phyloP scores from a whole-genome alignment of 352 stramenopile species.

The Plasmopara viticola region DNA sequence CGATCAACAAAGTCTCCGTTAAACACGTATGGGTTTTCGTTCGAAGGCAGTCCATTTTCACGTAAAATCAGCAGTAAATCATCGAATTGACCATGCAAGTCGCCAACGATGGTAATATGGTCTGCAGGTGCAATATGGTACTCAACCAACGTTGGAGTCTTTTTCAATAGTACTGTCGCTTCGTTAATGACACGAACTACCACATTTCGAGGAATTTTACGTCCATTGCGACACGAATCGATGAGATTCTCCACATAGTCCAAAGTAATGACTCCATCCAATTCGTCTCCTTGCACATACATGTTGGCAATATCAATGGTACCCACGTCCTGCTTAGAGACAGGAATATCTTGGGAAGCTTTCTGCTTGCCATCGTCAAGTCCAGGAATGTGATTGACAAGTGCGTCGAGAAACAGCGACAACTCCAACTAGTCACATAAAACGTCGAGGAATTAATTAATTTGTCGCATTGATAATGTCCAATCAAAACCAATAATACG shows the following conservation, averaged over 20 bases:
- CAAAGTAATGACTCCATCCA: slow-evolving; percentile 59
- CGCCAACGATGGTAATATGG: slow-evolving; percentile 75
- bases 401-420: slow-evolving; percentile 70
- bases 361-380: slow-evolving; percentile 41
- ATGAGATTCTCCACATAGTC: slow-evolving; percentile 63
- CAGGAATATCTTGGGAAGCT: slow-evolving; percentile 3
- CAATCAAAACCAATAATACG: slow-evolving; percentile 10
- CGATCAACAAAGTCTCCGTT: slow-evolving; percentile 85
- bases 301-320: slow-evolving; percentile 83
- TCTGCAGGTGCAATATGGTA: slow-evolving; percentile 61
- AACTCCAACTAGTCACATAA: slow-evolving; percentile 65
- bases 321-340: slow-evolving; percentile 54
- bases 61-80: slow-evolving; percentile 79
- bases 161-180: slow-evolving; percentile 41
- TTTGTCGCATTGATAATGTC: neutral
- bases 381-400: slow-evolving; percentile 73
- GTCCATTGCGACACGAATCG: slow-evolving; percentile 71
- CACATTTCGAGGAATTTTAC: slow-evolving; percentile 69
- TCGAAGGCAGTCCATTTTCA: slow-evolving; percentile 72
- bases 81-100: slow-evolving; percentile 83
- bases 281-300: slow-evolving; percentile 58
- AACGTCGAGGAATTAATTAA: neutral
- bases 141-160: slow-evolving; percentile 58
- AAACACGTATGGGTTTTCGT: slow-evolving; percentile 80
- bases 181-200: slow-evolving; percentile 71